Conservation (phyloP, 1,284 basidiomycete species). For the Puccinia coronata region DNA sequence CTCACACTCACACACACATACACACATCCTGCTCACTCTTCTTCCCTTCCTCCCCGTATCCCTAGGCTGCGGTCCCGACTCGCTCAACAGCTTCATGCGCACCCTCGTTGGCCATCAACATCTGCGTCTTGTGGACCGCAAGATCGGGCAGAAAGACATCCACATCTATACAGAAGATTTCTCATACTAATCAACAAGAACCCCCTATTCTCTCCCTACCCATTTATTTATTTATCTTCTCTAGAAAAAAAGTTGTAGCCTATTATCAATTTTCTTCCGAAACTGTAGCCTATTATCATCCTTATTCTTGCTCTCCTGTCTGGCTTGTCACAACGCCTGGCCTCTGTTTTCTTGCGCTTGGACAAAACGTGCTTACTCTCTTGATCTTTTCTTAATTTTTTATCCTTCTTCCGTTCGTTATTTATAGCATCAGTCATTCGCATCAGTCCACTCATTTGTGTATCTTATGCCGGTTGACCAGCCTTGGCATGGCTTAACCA, state of each 20-base stretch:
- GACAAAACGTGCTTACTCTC: too few species aligned
- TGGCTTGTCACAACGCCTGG: too few species aligned
- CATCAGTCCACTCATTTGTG: too few species aligned
- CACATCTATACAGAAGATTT: constrained; percentile 48
- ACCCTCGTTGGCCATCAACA: constrained; percentile 12
- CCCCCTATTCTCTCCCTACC: too few species aligned
- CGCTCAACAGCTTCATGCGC: constrained; percentile 37
- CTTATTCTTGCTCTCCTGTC: too few species aligned
- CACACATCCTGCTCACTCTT: not conserved
- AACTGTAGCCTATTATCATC: too few species aligned
- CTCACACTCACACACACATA: not conserved
- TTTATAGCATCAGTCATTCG: too few species aligned
- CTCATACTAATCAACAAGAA: constrained; percentile 41
- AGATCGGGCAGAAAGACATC: constrained; percentile 14
- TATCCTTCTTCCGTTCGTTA: too few species aligned
- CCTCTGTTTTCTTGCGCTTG: too few species aligned
- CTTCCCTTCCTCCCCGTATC: not conserved
- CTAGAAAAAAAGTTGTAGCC: not conserved
- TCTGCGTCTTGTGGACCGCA: not conserved
- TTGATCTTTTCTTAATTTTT: too few species aligned
- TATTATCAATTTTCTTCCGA: not conserved
- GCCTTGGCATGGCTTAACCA: too few species aligned
- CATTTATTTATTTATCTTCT: not conserved
- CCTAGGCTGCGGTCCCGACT: constrained; percentile 36
- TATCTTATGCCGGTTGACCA: too few species aligned